Evolutionary conservation across 2,329 filamentous ascomycete species (phyloP), one percentile per base, ranked within the genome.

Genomic region (Calonectria montana): DNA sequence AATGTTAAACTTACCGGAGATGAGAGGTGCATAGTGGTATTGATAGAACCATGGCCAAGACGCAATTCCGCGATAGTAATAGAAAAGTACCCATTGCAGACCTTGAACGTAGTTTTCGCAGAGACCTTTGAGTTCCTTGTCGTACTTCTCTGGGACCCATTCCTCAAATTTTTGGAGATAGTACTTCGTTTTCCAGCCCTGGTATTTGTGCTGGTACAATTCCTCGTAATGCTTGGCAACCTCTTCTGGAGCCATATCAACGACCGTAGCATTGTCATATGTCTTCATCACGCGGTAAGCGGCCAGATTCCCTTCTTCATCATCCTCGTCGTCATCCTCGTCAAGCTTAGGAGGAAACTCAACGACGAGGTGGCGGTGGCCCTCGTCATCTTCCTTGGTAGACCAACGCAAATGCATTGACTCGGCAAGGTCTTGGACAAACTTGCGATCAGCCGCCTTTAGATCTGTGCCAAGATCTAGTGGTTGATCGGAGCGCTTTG

Each of bases 11-110:
- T 80, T 84, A 93, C 92, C 92, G 75, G 95, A 97, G 69, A 98
- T 99, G 91, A 98, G 95, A 1, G 97, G 97, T 12, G 97, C 94
- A 83, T 99, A 99, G 84, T 99, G 97, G 83, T 98, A 99, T 72
- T 89, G 88, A 84, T 98, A 99, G 85, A 94, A 99, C 97, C 97
- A 99, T 16, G 97, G 95, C 97, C 97, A 99, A 15, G 96, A 98
- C 18, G 95, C 97, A 72, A 99, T 97, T 73, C 97, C 97, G 66
- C 93, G 93, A 85, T 99, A 99, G 84, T 99, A 99, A 86, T 99
- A 99, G 84, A 93, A 98, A 62, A 99, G 87, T 50, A 99, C 97
- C 97, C 97, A 99, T 82, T 99, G 97, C 72, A 99, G 86, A 73
- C 97, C 97, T 84, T 99, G 94, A 8, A 99, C 95, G 79, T 99